Evolutionary conservation across 495 filamentous ascomycete species (phyloP), one percentile per base, ranked within the genome.

Genomic region (Penicillium flavigenum): DNA sequence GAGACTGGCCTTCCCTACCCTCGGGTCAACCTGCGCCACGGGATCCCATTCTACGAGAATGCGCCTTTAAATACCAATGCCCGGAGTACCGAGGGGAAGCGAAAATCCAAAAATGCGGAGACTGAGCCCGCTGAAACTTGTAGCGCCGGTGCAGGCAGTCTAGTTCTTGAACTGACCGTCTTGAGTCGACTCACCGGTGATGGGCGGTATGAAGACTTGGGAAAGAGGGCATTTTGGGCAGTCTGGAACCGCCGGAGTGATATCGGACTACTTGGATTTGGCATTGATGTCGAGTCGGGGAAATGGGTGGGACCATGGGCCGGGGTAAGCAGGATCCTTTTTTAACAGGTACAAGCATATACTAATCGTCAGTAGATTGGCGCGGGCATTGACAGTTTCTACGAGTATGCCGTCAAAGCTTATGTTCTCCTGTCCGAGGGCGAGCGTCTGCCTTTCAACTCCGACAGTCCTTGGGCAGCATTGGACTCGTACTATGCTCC

Each of bases 341-440:
- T 26, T 26, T 0, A n/a, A 44, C 24, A 9, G 24, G 2, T 17
- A 17, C 27, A 32, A 36, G 8, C 19, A 39, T 24, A 22, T 52
- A 16, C 66, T 67, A 61, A 71, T 45, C 19, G 8, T 31, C 24
- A 14, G 26, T 50, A 79, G 79, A 93, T 98, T 64, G 94, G 94
- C 38, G 94, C 94, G 1, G 95, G 94, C 17, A 88, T 95, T 61
- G 94, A 98, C 71, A 96, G 92, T 74, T 98, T 98, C 74, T 98
- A 93, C 64, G 94, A 98, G 75, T 98, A 98, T 68, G 94, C 94
- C 2, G 81, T 96, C 67, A 98, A 98, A 68, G 88, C 92, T 2
- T 86, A 95, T 61, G 88, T 98, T 59, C 74, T 98, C 9, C 83
- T 97, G 17, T 96, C 93, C 2, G 86, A 89, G 14, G 76, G 76